phyloP scores from a whole-genome alignment of 495 filamentous ascomycete genomes.

The Penicilliopsis zonata region DNA sequence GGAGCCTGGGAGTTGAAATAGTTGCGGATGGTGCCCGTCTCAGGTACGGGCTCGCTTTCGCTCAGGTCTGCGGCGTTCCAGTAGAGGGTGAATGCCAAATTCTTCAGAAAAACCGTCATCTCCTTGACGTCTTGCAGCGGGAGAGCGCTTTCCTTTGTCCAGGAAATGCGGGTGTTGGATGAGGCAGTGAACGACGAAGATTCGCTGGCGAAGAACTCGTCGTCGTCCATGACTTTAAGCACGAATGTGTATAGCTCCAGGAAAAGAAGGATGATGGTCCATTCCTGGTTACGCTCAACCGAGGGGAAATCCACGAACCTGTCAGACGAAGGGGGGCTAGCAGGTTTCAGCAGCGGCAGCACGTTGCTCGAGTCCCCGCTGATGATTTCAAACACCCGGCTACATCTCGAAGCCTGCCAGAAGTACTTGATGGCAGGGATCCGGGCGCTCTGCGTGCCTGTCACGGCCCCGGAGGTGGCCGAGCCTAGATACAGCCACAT shows the following conservation, averaged over 20 bases:
- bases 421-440: conserved; percentile 77
- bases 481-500: conserved; percentile 90
- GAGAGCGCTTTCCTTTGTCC: conserved; percentile 55
- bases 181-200: conserved; percentile 24
- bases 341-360: conserved; percentile 41
- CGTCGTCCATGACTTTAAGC: conserved; percentile 85
- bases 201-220: conserved; percentile 43
- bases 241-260: conserved; percentile 90
- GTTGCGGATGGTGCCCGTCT: conserved; percentile 37
- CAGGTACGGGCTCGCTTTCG: conserved; percentile 34
- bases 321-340: too few species aligned
- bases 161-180: conserved; percentile 24
- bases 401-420: conserved; percentile 65
- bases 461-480: conserved; percentile 29
- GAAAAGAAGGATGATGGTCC: conserved; percentile 83
- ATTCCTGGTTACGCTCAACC: conserved; percentile 52
- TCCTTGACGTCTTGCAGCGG: conserved; percentile 57
- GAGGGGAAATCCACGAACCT: conserved; percentile 8
- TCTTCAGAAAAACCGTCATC: conserved; percentile 79
- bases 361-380: conserved; percentile 44
- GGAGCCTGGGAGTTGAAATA: conserved; percentile 37
- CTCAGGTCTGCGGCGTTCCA: conserved; percentile 64
- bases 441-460: conserved; percentile 24
- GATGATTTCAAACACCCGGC: conserved; percentile 54
- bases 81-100: conserved; percentile 82